These are phyloP conservation scores for Podila horticola DNA, from an alignment of 192 early-diverging fungal genomes.

Conservation along the genomic window DNA sequence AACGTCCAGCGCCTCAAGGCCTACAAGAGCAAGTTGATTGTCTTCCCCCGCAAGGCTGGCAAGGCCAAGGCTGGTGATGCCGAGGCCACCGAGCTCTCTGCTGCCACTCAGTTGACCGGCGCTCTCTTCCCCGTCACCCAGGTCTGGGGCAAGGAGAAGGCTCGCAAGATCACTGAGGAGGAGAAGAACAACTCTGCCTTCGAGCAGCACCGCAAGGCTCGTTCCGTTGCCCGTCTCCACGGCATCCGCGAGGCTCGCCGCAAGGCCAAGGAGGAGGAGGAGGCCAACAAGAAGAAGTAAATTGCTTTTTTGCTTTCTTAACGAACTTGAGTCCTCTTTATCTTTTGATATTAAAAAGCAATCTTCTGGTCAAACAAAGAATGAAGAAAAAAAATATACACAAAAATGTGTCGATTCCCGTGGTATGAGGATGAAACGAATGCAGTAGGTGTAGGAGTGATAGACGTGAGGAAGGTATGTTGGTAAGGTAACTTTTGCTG, in stretches of 20 bases:
- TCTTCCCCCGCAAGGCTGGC: constrained; percentile 89
- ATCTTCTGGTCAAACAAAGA: not conserved
- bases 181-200: constrained; percentile 70
- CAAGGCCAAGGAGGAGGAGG: constrained; percentile 85
- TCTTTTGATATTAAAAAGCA: constrained; percentile 16
- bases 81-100: constrained; percentile 62
- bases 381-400: too few relatives aligned
- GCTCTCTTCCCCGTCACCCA: constrained; percentile 77
- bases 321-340: constrained; percentile 3
- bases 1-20: constrained; percentile 95
- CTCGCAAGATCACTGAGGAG: constrained; percentile 57
- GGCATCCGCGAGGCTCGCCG: constrained; percentile 83
- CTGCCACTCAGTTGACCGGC: constrained; percentile 73
- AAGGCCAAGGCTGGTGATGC: constrained; percentile 87
- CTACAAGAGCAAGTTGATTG: constrained; percentile 94
- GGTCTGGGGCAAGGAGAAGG: constrained; percentile 54
- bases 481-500: too few relatives aligned
- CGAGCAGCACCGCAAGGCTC: constrained; percentile 81
- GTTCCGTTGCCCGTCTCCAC: constrained; percentile 76
- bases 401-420: too few relatives aligned
- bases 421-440: too few relatives aligned
- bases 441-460: too few relatives aligned
- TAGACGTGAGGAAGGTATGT: too few relatives aligned
- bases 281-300: constrained; percentile 80
- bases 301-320: constrained; percentile 3